Evolutionary conservation across 1,284 basidiomycete genomes (phyloP), one percentile per base, ranked within the genome.

Genomic region (Afroboletus lepidellus): DNA sequence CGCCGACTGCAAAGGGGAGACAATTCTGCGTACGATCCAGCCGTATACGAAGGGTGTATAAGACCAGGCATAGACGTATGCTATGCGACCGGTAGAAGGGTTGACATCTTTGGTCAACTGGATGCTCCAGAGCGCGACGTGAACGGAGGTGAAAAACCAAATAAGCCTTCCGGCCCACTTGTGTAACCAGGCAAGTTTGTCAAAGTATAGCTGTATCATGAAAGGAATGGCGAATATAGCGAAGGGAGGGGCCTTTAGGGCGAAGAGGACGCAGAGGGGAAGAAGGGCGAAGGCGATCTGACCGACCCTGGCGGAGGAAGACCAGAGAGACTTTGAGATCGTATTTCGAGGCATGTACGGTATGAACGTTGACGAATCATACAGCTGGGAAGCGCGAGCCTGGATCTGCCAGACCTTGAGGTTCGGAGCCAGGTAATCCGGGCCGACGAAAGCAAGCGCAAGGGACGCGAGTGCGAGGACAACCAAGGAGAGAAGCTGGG

Each of bases 191-290:
- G 80, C 74, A 21, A 92, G 80, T 61, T 91, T 90, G 73, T 94
- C 92, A 60, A 89, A 87, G 59, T 85, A 81, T 30, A 91, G 69
- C 48, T 89, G 83, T 23, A 83, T 80, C 54, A 87, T 76, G 56
- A 81, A 80, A 0, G 83, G 80, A 23, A 87, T 74, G n/a, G 90
- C 83, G 60, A 93, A 82, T 41, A 93, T 63, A 45, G 90, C 91
- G 61, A 92, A 87, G 0, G 92, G 92, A 12, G 87, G 84, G 4
- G 87, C 78, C 68, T 93, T 94, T 66, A 94, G 78, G 3, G 86
- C 90, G 53, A 93, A 79, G 11, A 92, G 74, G 50, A 94, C 76
- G 50, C 84, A 83, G 16, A 94, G 77, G 0, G 92, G 92, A 27
- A 90, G 76, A 27, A 94, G 76, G 2, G 89, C 84, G 62, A 91